Conservation (phyloP, 495 filamentous ascomycete species). For the Podospora pseudocomata region DNA sequence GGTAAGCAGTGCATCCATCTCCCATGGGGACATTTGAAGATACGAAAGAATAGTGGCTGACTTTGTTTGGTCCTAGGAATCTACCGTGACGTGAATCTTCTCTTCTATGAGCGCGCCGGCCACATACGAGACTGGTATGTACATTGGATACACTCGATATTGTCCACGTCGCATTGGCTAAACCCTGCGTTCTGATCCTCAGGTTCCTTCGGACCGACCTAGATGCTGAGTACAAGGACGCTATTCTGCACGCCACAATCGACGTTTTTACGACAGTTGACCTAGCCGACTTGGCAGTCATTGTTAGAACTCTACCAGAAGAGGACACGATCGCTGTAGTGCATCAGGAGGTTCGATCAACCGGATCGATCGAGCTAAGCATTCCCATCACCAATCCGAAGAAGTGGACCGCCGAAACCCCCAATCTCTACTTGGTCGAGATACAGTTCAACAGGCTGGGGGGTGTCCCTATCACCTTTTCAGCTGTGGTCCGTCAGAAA, state of each 20-base stretch:
- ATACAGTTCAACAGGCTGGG: conserved; percentile 27
- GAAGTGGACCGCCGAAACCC: conserved; percentile 67
- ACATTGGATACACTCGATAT: conserved; percentile 20
- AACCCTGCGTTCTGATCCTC: conserved; percentile 20
- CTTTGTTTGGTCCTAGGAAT: conserved; percentile 40
- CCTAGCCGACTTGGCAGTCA: conserved; percentile 22
- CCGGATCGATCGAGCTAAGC: conserved; percentile 30
- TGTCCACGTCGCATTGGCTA: not conserved
- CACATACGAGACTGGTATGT: conserved; percentile 45
- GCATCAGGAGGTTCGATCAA: conserved; percentile 9
- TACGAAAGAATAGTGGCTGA: not conserved
- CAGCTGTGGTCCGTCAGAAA: conserved; percentile 16
- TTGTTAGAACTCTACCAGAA: conserved; percentile 36
- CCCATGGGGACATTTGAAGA: not conserved
- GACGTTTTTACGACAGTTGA: conserved; percentile 24
- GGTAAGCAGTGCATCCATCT: conserved; percentile 30
- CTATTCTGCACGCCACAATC: conserved; percentile 47
- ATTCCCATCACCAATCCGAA: conserved; percentile 44
- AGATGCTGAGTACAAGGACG: conserved; percentile 53
- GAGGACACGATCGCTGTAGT: conserved; percentile 27
- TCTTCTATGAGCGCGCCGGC: conserved; percentile 42
- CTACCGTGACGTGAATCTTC: conserved; percentile 62
- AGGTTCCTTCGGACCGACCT: conserved; percentile 53
- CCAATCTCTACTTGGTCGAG: conserved; percentile 52
- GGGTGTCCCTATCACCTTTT: too few relatives aligned